These are phyloP conservation scores for Melaleuca quinquenervia DNA, from an alignment of 345 rosid genomes.

Conservation along the genomic window DNA sequence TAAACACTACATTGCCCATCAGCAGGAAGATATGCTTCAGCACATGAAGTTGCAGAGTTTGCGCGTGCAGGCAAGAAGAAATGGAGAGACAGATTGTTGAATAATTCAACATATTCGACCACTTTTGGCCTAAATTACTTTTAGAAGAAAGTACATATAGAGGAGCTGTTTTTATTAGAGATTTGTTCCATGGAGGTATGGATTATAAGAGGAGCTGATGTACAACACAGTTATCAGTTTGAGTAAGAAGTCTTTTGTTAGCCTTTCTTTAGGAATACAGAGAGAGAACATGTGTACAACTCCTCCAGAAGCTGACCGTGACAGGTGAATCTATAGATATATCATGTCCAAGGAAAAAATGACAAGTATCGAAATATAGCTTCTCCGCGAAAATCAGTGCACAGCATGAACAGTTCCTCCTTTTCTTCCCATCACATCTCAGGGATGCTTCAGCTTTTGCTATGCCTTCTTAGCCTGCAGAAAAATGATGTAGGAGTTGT, in stretches of 20 bases:
- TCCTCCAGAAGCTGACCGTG: background rate
- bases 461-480: constrained; percentile 43
- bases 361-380: background rate
- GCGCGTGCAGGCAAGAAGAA: background rate
- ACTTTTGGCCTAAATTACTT: background rate
- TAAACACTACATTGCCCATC: no score
- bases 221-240: background rate
- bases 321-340: background rate
- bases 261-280: background rate
- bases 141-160: background rate
- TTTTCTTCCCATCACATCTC: background rate
- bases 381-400: background rate
- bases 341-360: no score
- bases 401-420: background rate
- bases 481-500: background rate
- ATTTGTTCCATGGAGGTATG: background rate
- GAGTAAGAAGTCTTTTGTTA: background rate
- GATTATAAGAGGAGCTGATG: background rate
- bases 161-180: background rate
- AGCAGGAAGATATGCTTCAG: no score
- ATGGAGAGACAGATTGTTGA: background rate
- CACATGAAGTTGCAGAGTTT: no score
- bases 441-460: background rate
- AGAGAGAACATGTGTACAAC: background rate
- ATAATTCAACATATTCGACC: background rate